Evolutionary conservation across 2,329 filamentous ascomycete genomes (phyloP), one percentile per base, ranked within the genome.

Genomic region (Aureobasidium musti): DNA sequence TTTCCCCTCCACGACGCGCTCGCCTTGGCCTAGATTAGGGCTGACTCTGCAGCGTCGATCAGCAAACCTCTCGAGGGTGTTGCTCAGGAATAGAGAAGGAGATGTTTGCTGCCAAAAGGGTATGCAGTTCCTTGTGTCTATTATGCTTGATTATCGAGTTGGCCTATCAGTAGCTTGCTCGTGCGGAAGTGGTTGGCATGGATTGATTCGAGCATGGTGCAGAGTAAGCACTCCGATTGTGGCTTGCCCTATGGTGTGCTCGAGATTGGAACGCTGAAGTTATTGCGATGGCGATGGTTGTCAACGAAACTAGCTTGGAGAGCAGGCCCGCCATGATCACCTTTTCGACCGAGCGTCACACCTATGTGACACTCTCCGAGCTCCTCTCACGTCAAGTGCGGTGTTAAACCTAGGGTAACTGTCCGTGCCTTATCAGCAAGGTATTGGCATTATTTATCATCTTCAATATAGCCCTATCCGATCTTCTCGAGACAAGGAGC

Each of bases 401-500:
- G 23, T 33, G 19, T 43, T 45, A 21, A 28, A 50, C 30, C 35
- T 39, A 39, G 35, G 35, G 49, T 33, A 52, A 17, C 39, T 39
- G 35, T 45, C 39, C 35, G 53, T 35, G 54, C 54, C 33, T 39
- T 57, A 57, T 57, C 54, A 57, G 54, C 54, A 45, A 33, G 17
- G 53, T 45, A 28, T 59, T 41, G 54, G 14, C 39, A 41, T 41
- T 45, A 17, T 56, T 41, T 33, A 26, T 59, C 39, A 19, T 39
- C 39, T 30, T 26, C 10, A 6, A 5, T 11, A 43, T n/a, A 21
- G 6, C 45, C n/a, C 56, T 45, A 17, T 39, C 35, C 35, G 49
- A 28, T 45, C 56, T 30, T 17, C n/a, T 47, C 11, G 39, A 39
- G 14, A 39, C 3, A 39, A 17, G 14, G 35, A 39, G n/a, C 28